phyloP scores from a whole-genome alignment of 106 monocot species.

The Acorus gramineus region DNA sequence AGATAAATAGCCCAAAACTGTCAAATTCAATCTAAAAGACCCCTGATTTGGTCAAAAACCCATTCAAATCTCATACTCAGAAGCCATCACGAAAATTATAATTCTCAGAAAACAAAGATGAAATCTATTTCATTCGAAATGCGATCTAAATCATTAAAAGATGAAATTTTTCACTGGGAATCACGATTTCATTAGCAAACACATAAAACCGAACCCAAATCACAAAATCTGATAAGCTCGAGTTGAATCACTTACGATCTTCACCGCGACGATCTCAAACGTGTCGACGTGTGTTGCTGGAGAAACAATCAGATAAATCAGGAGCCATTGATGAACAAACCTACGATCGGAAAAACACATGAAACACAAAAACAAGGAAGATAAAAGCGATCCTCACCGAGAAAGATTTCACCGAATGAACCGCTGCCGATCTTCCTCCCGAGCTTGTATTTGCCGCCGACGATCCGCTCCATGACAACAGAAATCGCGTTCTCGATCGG shows the following conservation, averaged over 20 bases:
- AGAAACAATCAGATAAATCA: not conserved
- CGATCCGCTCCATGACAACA: conserved; percentile 58
- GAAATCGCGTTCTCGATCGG: too few relatives aligned
- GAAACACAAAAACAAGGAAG: not conserved
- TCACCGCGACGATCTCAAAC: conserved; percentile 89
- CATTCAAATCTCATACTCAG: too few relatives aligned
- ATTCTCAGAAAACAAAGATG: too few relatives aligned
- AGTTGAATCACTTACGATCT: conserved; percentile 56
- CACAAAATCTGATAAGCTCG: not conserved
- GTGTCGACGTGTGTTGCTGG: conserved; percentile 86
- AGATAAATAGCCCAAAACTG: not conserved
- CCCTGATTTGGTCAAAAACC: too few relatives aligned
- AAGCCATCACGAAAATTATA: too few relatives aligned
- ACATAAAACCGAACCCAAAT: not conserved
- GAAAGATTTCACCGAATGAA: conserved; percentile 88
- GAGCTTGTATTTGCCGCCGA: conserved; percentile 84
- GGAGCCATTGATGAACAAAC: too few relatives aligned
- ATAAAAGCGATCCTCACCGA: conserved; percentile 29
- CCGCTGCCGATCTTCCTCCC: conserved; percentile 92
- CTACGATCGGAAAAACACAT: not conserved
- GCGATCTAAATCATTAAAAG: too few relatives aligned
- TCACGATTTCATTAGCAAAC: too few relatives aligned
- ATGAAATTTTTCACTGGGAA: too few relatives aligned
- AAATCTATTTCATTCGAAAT: too few relatives aligned
- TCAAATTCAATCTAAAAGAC: too few relatives aligned